These are phyloP conservation scores for Cercospora sp. DNA, from an alignment of 2,329 filamentous ascomycete species.

Conservation along the genomic window DNA sequence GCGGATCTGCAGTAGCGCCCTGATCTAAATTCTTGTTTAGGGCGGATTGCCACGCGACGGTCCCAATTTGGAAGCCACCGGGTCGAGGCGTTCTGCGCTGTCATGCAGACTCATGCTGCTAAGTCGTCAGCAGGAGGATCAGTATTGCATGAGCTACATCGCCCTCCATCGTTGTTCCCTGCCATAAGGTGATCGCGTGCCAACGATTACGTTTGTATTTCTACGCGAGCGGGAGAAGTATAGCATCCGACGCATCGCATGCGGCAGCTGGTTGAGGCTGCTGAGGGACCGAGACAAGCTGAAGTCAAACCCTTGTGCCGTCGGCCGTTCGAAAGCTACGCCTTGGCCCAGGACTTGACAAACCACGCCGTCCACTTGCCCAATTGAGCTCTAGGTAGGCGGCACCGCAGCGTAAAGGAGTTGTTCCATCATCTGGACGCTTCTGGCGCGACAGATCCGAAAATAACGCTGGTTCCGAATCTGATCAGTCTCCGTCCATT, in stretches of 20 bases:
- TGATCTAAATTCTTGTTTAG: constrained; percentile 1
- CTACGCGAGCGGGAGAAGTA: background rate
- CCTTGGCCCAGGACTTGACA: background rate
- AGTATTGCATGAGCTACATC: background rate
- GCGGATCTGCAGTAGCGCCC: background rate
- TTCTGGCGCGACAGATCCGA: background rate
- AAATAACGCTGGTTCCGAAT: background rate
- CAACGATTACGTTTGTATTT: background rate
- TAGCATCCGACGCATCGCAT: background rate
- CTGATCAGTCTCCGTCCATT: background rate
- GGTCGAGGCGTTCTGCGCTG: background rate
- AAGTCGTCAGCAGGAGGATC: background rate
- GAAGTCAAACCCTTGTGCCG: background rate
- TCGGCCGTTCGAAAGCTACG: background rate
- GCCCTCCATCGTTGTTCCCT: background rate
- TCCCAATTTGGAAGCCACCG: background rate
- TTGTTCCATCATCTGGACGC: background rate
- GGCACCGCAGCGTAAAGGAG: background rate
- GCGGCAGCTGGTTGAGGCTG: background rate
- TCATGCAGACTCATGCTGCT: background rate
- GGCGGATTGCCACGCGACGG: background rate
- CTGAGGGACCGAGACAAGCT: background rate
- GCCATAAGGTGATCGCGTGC: background rate
- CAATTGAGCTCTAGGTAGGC: background rate
- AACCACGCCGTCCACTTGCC: background rate